Evolutionary conservation across 2,329 filamentous ascomycete genomes (phyloP).

Genomic region (Xylaria sp.): DNA sequence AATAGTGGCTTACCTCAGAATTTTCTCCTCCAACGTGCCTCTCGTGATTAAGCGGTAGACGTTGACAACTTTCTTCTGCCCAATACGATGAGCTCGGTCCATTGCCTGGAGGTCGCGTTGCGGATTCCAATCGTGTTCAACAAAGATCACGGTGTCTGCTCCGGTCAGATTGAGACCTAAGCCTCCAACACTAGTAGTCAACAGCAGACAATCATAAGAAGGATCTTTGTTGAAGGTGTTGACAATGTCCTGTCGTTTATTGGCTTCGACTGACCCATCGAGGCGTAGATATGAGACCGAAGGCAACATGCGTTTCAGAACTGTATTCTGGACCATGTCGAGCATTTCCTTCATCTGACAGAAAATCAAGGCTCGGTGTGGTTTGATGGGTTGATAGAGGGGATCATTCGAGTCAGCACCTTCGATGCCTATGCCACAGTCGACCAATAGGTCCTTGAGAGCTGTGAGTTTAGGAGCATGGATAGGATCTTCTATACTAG

Average conservation of each 20-base stretch:
- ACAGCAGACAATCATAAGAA: slow-evolving; percentile 90
- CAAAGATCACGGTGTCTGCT: slow-evolving; percentile 98
- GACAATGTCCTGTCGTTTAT: slow-evolving; percentile 95
- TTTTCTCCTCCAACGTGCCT: slow-evolving; percentile 98
- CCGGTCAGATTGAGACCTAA: slow-evolving; percentile 95
- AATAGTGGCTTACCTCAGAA: slow-evolving; percentile 68
- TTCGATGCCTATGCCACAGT: slow-evolving; percentile 93
- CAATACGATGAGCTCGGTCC: slow-evolving; percentile 97
- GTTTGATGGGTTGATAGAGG: slow-evolving; percentile 85
- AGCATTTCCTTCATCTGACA: slow-evolving; percentile 99
- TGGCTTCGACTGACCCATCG: slow-evolving; percentile 92
- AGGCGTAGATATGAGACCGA: slow-evolving; percentile 93
- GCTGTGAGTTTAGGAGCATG: slow-evolving; percentile 95
- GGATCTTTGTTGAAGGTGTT: slow-evolving; percentile 99
- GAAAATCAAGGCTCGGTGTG: slow-evolving; percentile 95
- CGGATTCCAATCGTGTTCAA: slow-evolving; percentile 99
- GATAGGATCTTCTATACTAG: slow-evolving; percentile 81
- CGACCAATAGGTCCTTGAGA: slow-evolving; percentile 91
- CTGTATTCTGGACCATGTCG: slow-evolving; percentile 96
- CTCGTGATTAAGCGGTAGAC: slow-evolving; percentile 97
- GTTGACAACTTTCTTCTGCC: slow-evolving; percentile 99
- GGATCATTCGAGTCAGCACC: slow-evolving; percentile 69
- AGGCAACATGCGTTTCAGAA: slow-evolving; percentile 89
- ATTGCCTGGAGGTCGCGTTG: slow-evolving; percentile 99
- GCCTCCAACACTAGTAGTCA: slow-evolving; percentile 95